Evolutionary conservation across 2,329 filamentous ascomycete genomes (phyloP), one percentile per base, ranked within the genome.

Genomic region (Colletotrichum sojae): DNA sequence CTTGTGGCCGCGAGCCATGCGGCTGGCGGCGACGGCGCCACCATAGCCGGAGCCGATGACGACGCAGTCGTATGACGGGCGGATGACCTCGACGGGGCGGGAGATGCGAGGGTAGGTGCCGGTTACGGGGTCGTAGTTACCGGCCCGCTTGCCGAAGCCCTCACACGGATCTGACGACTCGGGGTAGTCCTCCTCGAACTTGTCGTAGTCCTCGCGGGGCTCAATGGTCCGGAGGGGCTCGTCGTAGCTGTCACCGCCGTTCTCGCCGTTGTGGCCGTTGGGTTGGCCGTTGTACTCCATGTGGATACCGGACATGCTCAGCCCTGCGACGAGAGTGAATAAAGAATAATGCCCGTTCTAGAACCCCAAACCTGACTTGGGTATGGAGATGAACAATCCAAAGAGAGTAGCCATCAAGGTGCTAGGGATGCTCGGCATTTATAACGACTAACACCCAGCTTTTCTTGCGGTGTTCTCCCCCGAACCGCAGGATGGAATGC

Each of bases 11-110:
- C 84, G 77, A 52, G 83, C 80, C 78, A 84, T 83, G 16, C 83
- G 77, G 67, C 81, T 83, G 2, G 83, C 84, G 13, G 84, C 84
- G 36, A 86, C 83, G 6, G 81, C 83, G 18, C 82, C 84, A 6
- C 84, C 84, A 74, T 86, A 86, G 1, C 84, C 84, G 39, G 83
- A 85, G 2, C 84, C 84, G 49, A 86, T 77, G 4, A 86, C 80
- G 6, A 86, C 79, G 6, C 82, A 79, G 75, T 86, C 83, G 65
- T 86, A 86, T 5, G 75, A 73, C 20, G 78, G 73, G 31, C 78
- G 73, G 49, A 84, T 76, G 25, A 79, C 71, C 51, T 81, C 76
- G 10, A 82, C 78, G 0, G 79, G 78, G 31, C 74, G 76, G 27
- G 79, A 80, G 45, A 81, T 78, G 25, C 79, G 73, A 9, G 79